A percentile compares a stretch with the other conserved stretches of the same genome.
Evolutionary conservation across 352 stramenopile genomes (phyloP).

Genomic region (Phytophthora hybrid): DNA sequence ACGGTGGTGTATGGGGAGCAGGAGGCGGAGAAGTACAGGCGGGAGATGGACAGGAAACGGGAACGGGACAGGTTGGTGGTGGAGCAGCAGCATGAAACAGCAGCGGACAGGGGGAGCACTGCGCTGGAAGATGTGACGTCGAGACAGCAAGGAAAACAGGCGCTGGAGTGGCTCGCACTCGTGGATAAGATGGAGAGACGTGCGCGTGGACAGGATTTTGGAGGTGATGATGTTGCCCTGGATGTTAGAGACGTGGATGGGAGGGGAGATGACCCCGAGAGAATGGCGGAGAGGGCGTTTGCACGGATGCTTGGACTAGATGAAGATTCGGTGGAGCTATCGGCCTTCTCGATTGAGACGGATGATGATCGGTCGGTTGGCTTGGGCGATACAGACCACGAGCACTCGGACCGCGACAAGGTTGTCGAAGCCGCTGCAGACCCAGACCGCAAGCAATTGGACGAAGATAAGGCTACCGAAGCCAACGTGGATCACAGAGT

Average conservation of each 20-base stretch:
- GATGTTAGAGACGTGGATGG: constrained; percentile 13
- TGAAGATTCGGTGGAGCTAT: constrained; percentile 48
- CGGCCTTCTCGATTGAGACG: constrained; percentile 45
- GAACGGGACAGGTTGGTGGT: constrained; percentile 43
- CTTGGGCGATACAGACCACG: constrained; percentile 18
- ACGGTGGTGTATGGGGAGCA: constrained; percentile 44
- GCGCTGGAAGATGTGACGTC: constrained; percentile 47
- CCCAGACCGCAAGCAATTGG: too few relatives aligned
- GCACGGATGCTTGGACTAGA: constrained; percentile 53
- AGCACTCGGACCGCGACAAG: constrained; percentile 7
- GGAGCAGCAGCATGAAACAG: constrained; percentile 52
- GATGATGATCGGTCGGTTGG: constrained; percentile 32
- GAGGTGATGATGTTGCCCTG: constrained; percentile 10
- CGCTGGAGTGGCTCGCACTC: constrained; percentile 61
- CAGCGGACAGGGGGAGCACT: constrained; percentile 42
- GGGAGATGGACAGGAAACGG: constrained; percentile 49
- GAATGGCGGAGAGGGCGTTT: constrained; percentile 46
- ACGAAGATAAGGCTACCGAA: too few relatives aligned
- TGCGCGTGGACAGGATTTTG: constrained; percentile 23
- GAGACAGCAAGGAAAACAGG: constrained; percentile 48
- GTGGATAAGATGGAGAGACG: constrained; percentile 57
- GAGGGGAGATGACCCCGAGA: constrained; percentile 18
- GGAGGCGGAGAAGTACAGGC: constrained; percentile 51
- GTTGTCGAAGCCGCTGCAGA: too few relatives aligned
- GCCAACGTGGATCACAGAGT: too few relatives aligned